phyloP scores from a whole-genome alignment of 31 red algal species.

The Porphyra umbilicalis region DNA sequence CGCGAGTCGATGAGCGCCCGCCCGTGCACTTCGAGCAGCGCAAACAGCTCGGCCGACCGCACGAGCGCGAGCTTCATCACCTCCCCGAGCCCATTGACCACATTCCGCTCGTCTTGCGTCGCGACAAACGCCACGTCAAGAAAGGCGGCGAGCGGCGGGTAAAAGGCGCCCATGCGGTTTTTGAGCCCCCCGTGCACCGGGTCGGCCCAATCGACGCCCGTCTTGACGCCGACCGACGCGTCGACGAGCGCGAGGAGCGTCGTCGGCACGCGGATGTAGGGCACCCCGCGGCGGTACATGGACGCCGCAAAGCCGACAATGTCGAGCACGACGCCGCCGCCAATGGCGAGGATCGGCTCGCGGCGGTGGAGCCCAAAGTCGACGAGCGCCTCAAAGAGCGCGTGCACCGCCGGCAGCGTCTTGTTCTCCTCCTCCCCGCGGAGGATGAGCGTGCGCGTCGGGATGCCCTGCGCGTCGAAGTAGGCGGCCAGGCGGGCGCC shows the following conservation, averaged over 20 bases:
- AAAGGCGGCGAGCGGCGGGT: constrained; percentile 75
- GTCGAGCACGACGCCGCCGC: constrained; percentile 88
- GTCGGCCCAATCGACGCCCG: constrained; percentile 81
- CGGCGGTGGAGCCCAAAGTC: constrained; percentile 79
- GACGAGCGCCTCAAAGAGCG: constrained; percentile 66
- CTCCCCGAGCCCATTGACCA: constrained; percentile 88
- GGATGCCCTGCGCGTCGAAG: constrained; percentile 49
- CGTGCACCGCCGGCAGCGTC: constrained; percentile 41
- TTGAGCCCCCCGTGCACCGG: constrained; percentile 62
- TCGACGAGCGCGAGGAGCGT: constrained; percentile 95
- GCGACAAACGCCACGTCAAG: constrained; percentile 74
- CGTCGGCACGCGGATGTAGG: constrained; percentile 91
- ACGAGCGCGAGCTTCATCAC: constrained; percentile 93
- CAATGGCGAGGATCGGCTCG: constrained; percentile 93
- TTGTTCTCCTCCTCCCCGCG: constrained; percentile 88
- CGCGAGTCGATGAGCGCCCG: constrained; percentile 41
- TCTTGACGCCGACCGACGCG: constrained; percentile 92
- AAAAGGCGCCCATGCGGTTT: constrained; percentile 95
- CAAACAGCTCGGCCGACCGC: constrained; percentile 74
- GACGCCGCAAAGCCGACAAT: constrained; percentile 86
- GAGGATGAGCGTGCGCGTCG: constrained; percentile 30
- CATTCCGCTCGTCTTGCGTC: constrained; percentile 79
- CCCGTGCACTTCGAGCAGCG: constrained; percentile 68
- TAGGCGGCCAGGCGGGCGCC: constrained; percentile 42
- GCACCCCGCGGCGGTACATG: constrained; percentile 81